Percentiles rank a stretch among this genome's conserved stretches.
Conservation (phyloP, 176 grass and related monocot species). For the Phoenix dactylifera region DNA sequence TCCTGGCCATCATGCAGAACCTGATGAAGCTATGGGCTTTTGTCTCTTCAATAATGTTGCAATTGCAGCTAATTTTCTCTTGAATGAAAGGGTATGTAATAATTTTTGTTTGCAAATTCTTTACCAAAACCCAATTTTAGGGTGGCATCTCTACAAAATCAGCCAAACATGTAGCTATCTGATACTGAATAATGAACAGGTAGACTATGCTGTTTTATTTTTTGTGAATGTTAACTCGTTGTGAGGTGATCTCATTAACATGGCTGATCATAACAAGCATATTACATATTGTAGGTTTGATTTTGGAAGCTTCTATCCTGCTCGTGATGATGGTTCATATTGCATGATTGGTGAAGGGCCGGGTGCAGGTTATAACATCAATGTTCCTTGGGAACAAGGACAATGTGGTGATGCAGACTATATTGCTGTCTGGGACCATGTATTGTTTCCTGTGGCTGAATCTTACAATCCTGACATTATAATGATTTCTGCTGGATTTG, state of each 20-base stretch:
- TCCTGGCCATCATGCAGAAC: slow-evolving; percentile 93
- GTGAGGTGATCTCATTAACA: too few relatives aligned
- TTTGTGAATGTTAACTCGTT: too few relatives aligned
- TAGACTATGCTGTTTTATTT: too few relatives aligned
- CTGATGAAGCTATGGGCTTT: slow-evolving; percentile 88
- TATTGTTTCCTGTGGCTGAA: slow-evolving; percentile 69
- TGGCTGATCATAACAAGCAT: slow-evolving; percentile 1
- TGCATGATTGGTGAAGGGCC: slow-evolving; percentile 74
- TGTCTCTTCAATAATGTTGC: slow-evolving; percentile 98
- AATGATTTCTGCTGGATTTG: slow-evolving; percentile 89
- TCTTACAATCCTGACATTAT: slow-evolving; percentile 77
- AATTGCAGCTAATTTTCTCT: slow-evolving; percentile 68
- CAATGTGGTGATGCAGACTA: slow-evolving; percentile 87
- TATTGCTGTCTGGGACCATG: slow-evolving; percentile 73
- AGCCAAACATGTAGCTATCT: too few relatives aligned
- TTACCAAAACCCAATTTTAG: too few relatives aligned
- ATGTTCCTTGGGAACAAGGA: slow-evolving; percentile 95
- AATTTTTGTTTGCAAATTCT: slow-evolving; percentile 9
- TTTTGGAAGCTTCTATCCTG: slow-evolving; percentile 76
- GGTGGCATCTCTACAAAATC: too few relatives aligned
- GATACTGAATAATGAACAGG: too few relatives aligned
- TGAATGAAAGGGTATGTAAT: slow-evolving; percentile 68
- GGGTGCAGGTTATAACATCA: slow-evolving; percentile 93
- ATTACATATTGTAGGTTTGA: slow-evolving; percentile 63
- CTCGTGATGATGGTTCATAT: slow-evolving; percentile 62